These are phyloP conservation scores for Ajuga reptans DNA, from an alignment of 305 asterid species.

Conservation along the genomic window DNA sequence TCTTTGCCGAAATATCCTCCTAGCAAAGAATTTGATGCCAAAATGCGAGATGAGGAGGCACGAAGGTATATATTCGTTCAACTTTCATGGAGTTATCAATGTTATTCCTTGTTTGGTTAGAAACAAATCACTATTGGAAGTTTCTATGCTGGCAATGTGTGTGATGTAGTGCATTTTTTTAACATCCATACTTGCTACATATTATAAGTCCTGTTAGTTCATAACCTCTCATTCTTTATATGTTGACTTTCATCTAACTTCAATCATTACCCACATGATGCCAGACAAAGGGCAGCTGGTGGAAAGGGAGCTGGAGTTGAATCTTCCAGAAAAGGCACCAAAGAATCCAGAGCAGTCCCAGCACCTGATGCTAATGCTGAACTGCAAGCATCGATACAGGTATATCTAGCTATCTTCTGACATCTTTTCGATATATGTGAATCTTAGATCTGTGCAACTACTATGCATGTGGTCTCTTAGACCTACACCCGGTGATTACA, in stretches of 20 bases:
- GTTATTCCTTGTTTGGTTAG: not conserved
- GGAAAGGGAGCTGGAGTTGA: constrained; percentile 42
- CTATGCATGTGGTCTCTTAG: not conserved
- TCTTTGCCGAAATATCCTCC: constrained; percentile 73
- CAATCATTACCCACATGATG: not conserved
- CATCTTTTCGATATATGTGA: not conserved
- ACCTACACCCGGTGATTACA: not conserved
- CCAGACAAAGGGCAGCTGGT: constrained; percentile 50
- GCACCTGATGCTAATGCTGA: constrained; percentile 72
- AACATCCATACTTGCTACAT: not conserved
- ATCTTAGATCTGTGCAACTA: too few species aligned
- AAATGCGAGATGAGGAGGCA: constrained; percentile 65
- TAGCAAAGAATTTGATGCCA: constrained; percentile 69
- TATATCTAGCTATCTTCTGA: constrained; percentile 19
- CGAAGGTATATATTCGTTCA: constrained; percentile 41
- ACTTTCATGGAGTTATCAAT: not conserved
- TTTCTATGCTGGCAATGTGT: not conserved
- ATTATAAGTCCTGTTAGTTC: constrained; percentile 10
- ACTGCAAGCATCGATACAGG: constrained; percentile 56
- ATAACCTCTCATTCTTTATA: not conserved
- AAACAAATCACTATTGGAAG: not conserved
- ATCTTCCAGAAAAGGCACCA: constrained; percentile 36
- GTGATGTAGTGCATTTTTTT: not conserved
- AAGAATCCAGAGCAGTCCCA: constrained; percentile 51
- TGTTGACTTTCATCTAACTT: constrained; percentile 1